Evolutionary conservation across 2,329 filamentous ascomycete genomes (phyloP).

Genomic region (Neocatenulostroma microsporum): DNA sequence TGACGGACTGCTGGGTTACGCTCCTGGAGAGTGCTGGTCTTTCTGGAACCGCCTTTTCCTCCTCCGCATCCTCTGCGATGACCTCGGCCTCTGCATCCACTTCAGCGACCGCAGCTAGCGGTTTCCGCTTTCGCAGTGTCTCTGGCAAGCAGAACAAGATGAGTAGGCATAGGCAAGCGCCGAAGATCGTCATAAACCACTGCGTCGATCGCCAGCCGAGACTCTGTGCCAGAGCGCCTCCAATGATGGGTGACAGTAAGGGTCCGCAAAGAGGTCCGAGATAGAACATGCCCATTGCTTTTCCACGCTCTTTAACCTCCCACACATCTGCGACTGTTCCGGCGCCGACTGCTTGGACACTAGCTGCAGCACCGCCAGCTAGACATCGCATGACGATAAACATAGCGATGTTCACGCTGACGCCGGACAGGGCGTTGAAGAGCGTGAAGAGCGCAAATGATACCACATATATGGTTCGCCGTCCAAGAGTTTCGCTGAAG

Average conservation of each 20-base stretch:
- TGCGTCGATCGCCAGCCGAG: slow-evolving; percentile 70
- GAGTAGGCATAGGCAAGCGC: slow-evolving; percentile 49
- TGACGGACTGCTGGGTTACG: slow-evolving; percentile 56
- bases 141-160: slow-evolving; percentile 58
- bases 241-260: slow-evolving; percentile 66
- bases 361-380: slow-evolving; percentile 67
- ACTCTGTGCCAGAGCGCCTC: slow-evolving; percentile 60
- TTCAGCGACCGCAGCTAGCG: slow-evolving; percentile 25
- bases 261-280: slow-evolving; percentile 70
- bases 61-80: slow-evolving; percentile 13
- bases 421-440: slow-evolving; percentile 61
- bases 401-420: slow-evolving; percentile 64
- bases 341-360: slow-evolving; percentile 74
- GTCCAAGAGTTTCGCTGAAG: slow-evolving; percentile 64
- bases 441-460: slow-evolving; percentile 66
- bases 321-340: slow-evolving; percentile 78
- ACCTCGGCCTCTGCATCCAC: slow-evolving; percentile 23
- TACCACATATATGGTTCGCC: slow-evolving; percentile 68
- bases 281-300: slow-evolving; percentile 78
- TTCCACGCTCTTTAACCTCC: slow-evolving; percentile 63
- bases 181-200: slow-evolving; percentile 70
- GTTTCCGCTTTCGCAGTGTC: slow-evolving; percentile 42
- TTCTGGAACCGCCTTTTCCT: slow-evolving; percentile 17
- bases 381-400: slow-evolving; percentile 69
- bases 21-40: slow-evolving; percentile 37